phyloP scores from a whole-genome alignment of 1,284 basidiomycete genomes.

The Athelia psychrophila region DNA sequence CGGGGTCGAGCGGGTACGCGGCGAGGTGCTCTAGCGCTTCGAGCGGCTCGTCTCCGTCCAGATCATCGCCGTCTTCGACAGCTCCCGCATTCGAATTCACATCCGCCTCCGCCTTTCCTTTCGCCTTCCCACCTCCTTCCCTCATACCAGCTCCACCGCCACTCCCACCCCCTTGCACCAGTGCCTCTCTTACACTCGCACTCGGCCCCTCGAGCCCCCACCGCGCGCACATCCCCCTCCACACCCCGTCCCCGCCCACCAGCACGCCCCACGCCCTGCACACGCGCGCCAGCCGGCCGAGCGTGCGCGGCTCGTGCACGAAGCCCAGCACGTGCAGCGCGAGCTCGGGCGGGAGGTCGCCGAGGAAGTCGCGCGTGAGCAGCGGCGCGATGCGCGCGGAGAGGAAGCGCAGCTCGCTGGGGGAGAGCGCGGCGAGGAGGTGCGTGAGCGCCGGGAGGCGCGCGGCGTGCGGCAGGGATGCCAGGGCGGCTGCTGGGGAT shows the following conservation, averaged over 20 bases:
- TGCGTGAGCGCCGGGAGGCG: constrained; percentile 34
- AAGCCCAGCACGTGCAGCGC: constrained; percentile 80
- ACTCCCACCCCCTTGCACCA: background rate
- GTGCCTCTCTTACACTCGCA: no score
- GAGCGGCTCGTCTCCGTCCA: constrained; percentile 21
- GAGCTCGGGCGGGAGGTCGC: constrained; percentile 82
- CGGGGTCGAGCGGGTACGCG: constrained; percentile 34
- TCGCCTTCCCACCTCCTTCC: background rate
- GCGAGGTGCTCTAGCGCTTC: constrained; percentile 31
- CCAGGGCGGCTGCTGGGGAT: constrained; percentile 33
- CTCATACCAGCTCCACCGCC: background rate
- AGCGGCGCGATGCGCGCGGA: constrained; percentile 75
- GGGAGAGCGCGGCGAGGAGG: constrained; percentile 45
- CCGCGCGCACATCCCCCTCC: constrained; percentile 76
- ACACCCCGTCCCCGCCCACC: constrained; percentile 81
- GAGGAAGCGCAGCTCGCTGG: constrained; percentile 79
- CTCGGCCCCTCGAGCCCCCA: constrained; percentile 46
- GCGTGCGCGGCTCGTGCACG: constrained; percentile 78
- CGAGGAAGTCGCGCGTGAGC: constrained; percentile 86
- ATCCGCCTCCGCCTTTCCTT: background rate
- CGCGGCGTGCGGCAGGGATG: constrained; percentile 24
- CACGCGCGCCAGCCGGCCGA: constrained; percentile 74
- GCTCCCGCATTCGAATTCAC: constrained; percentile 3
- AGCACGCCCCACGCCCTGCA: constrained; percentile 77
- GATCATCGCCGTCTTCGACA: constrained; percentile 4